Base-by-base conservation (phyloP, 805 yeast species). In the Cyberlindnera euphorbiiphila region DNA sequence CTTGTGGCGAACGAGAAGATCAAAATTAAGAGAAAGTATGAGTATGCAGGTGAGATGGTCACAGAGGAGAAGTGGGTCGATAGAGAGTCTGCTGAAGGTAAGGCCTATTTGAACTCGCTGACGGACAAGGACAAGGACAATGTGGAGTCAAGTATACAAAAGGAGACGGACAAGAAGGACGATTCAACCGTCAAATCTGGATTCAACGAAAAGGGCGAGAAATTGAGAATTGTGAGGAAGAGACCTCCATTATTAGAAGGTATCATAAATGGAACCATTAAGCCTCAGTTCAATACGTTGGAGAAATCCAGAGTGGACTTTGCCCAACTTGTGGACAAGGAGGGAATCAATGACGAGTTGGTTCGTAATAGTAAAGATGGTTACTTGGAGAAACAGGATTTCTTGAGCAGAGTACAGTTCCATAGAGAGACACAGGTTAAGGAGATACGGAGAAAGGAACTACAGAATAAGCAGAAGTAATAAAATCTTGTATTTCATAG, bases 241-340 rank as follows among this genome's bases (percentile, higher is more conserved):
- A 69, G 95, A 46, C 81, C 85, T 4, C 79, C 91, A 18, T 62
- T 86, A 21, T 64, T 88, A 7, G 89, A 85, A 56, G 85, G 81
- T 39, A 88, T 88, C 25, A 72, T 87, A 31, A 66, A 76, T 29
- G 72, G 80, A 9, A 69, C 84, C 3, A 76, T 81, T 46, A 79
- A 83, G 49, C 78, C 85, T 22, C 91, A 87, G 57, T 68, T 93
- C 44, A 85, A 95, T 17, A 93, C 98, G 0, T 66, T 93, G 46
- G 98, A 93, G 57, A 93, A 93, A 61, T 85, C 95, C 1, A 69
- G 95, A 45, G 68, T 93, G 34, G 98, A 93, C 61, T 93, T 98
- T 95, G 94, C 95, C 1, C 77, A 85, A 32, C 88, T 85, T 62
- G 96, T 93, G 21, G 97, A 91, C 61, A 73, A 83, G 47, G 79